Conservation (phyloP, 1,284 basidiomycete species). For the Trametes polyzona region DNA sequence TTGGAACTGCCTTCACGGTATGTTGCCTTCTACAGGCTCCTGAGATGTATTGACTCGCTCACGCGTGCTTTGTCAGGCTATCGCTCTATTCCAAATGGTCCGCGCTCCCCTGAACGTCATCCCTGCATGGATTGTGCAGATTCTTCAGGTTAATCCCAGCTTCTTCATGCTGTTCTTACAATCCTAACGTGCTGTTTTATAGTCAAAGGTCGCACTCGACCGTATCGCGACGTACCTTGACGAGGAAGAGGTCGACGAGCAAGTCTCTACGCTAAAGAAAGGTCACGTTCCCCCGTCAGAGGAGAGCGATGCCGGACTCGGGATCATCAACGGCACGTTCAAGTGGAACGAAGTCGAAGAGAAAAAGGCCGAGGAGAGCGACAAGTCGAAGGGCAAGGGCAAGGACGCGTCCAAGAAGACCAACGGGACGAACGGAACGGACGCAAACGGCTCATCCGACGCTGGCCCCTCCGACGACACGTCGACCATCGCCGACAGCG, state of each 20-base stretch:
- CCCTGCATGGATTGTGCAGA: constrained; percentile 66
- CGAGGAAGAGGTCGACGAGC: constrained; percentile 69
- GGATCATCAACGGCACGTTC: constrained; percentile 66
- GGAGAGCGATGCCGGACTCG: constrained; percentile 50
- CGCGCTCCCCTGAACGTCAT: constrained; percentile 72
- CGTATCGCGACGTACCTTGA: constrained; percentile 82
- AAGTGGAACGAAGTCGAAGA: constrained; percentile 65
- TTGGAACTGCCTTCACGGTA: constrained; percentile 74
- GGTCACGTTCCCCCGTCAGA: constrained; percentile 31
- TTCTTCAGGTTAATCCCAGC: constrained; percentile 50
- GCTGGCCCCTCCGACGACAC: constrained; percentile 24
- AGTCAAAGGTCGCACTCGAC: constrained; percentile 78
- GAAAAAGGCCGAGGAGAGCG: constrained; percentile 33
- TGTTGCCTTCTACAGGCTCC: constrained; percentile 25
- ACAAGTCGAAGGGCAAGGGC: not conserved
- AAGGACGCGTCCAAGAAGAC: constrained; percentile 4
- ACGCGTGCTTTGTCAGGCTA: constrained; percentile 47
- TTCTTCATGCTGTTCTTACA: not conserved
- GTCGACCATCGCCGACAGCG: constrained; percentile 24
- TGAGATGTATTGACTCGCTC: not conserved
- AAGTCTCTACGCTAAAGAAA: constrained; percentile 42
- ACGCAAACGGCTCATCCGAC: not conserved
- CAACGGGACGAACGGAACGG: not conserved
- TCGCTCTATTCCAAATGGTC: constrained; percentile 75
- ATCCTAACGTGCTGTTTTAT: constrained; percentile 21